Evolutionary conservation across 2,329 filamentous ascomycete genomes (phyloP).

Genomic region (Penicillium expansum): DNA sequence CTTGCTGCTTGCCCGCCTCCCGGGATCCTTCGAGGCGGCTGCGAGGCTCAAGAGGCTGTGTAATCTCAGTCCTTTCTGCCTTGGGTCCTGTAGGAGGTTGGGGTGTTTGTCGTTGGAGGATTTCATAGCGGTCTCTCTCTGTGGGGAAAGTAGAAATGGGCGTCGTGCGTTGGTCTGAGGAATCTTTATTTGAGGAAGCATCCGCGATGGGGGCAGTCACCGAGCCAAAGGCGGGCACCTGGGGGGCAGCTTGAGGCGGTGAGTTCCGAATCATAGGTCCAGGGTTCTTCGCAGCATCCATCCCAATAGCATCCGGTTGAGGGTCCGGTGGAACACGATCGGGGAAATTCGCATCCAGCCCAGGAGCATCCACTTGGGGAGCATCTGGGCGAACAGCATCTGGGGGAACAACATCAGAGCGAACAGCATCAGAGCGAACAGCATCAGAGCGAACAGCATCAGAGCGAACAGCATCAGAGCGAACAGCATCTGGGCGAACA

Average conservation of each 20-base stretch:
- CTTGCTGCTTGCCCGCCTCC: conserved; percentile 26
- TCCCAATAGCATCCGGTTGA: background rate
- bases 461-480: conserved; percentile 22
- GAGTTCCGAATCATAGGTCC: conserved; percentile 31
- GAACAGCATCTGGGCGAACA: background rate
- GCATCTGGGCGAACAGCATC: no score
- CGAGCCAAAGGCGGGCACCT: conserved; percentile 45
- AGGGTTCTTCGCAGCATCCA: conserved; percentile 29
- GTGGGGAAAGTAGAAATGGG: conserved; percentile 6
- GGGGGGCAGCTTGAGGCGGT: conserved; percentile 41
- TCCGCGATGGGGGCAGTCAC: conserved; percentile 31
- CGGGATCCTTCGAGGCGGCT: conserved; percentile 22
- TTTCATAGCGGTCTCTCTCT: conserved; percentile 28
- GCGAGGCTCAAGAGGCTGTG: conserved; percentile 25
- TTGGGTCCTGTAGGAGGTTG: conserved; percentile 47
- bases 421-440: background rate
- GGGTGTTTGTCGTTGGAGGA: conserved; percentile 21
- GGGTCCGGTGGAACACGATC: no score
- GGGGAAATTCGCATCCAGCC: no score
- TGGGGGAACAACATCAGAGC: background rate
- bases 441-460: conserved; percentile 14
- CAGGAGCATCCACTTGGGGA: no score
- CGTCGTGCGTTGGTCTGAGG: conserved; percentile 13
- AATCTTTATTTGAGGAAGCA: conserved; percentile 21
- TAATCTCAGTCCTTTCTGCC: conserved; percentile 36